A percentile compares a stretch with the other conserved stretches of the same genome.
Conservation (phyloP, 192 early-diverging fungal species). For the Neocallimastix lanati region DNA sequence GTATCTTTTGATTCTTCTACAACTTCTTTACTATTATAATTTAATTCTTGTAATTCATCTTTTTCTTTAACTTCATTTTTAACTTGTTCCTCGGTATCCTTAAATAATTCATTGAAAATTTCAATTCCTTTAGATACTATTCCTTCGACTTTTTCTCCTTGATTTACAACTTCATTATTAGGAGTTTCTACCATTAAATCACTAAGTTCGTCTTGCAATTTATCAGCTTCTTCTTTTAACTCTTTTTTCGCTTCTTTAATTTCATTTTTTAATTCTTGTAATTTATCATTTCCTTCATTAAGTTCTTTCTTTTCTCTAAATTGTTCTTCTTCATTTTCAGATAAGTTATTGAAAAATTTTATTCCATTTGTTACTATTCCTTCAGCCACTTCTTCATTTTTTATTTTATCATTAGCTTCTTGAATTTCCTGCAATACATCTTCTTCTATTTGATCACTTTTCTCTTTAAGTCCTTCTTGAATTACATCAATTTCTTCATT, state of each 20-base stretch:
- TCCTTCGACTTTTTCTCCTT: neutral
- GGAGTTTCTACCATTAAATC: neutral
- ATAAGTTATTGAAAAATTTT: too few species aligned
- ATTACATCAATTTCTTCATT: neutral
- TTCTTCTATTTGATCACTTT: neutral
- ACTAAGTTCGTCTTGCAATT: neutral
- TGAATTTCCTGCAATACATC: neutral
- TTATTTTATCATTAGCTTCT: too few species aligned
- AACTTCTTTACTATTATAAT: neutral
- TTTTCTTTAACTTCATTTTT: neutral
- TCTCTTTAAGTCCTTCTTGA: neutral
- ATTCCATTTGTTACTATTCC: neutral
- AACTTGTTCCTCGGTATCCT: neutral
- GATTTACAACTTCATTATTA: neutral
- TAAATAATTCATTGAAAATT: neutral
- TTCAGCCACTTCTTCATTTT: neutral
- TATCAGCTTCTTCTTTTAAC: neutral
- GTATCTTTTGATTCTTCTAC: neutral
- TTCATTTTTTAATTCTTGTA: neutral
- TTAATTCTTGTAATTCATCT: neutral
- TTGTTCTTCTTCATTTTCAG: too few species aligned
- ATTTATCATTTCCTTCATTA: neutral
- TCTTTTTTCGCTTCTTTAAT: neutral
- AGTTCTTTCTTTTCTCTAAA: too few species aligned
- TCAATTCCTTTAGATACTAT: neutral